These are phyloP conservation scores for Chlorokybus atmophyticus DNA, from an alignment of 139 green algal genomes.

Conservation along the genomic window DNA sequence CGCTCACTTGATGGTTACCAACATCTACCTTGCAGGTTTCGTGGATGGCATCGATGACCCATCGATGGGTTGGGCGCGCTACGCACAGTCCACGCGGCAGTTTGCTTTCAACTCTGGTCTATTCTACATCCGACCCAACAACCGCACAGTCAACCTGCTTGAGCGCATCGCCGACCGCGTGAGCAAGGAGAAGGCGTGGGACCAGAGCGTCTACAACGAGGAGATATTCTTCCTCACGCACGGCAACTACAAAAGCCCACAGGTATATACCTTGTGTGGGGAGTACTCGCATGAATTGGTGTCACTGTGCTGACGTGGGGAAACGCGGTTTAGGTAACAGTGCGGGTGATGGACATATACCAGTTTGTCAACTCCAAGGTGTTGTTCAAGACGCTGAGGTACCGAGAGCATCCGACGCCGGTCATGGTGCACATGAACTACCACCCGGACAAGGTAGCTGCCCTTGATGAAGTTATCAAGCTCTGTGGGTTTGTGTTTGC, in stretches of 20 bases:
- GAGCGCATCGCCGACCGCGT: slow-evolving; percentile 25
- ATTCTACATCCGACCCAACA: slow-evolving; percentile 28
- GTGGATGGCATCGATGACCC: slow-evolving; percentile 77
- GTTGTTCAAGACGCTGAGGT: slow-evolving; percentile 28
- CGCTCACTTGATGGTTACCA: too few relatives aligned
- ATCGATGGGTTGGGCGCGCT: slow-evolving; percentile 73
- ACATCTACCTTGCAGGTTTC: too few relatives aligned
- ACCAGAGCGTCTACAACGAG: slow-evolving; percentile 44
- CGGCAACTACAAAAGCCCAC: slow-evolving; percentile 6
- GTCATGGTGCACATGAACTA: slow-evolving; percentile 56
- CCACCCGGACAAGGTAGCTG: slow-evolving; percentile 71
- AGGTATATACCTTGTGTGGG: too few relatives aligned
- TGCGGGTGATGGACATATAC: slow-evolving; percentile 32
- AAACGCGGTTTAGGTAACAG: too few relatives aligned
- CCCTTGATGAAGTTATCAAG: slow-evolving; percentile 56
- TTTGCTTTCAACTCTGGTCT: slow-evolving; percentile 39
- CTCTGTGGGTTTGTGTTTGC: too few relatives aligned
- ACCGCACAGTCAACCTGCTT: slow-evolving; percentile 18
- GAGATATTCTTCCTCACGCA: slow-evolving; percentile 27
- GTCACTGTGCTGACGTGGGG: too few relatives aligned
- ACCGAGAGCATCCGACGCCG: slow-evolving; percentile 7
- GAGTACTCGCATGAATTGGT: too few relatives aligned
- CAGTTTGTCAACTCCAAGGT: slow-evolving; percentile 40
- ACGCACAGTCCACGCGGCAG: slow-evolving; percentile 43
- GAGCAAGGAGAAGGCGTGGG: slow-evolving; percentile 28